Evolutionary conservation across 164 flowering plant species (phyloP), one percentile per base, ranked within the genome.

Genomic region (Brasenia schreberi): DNA sequence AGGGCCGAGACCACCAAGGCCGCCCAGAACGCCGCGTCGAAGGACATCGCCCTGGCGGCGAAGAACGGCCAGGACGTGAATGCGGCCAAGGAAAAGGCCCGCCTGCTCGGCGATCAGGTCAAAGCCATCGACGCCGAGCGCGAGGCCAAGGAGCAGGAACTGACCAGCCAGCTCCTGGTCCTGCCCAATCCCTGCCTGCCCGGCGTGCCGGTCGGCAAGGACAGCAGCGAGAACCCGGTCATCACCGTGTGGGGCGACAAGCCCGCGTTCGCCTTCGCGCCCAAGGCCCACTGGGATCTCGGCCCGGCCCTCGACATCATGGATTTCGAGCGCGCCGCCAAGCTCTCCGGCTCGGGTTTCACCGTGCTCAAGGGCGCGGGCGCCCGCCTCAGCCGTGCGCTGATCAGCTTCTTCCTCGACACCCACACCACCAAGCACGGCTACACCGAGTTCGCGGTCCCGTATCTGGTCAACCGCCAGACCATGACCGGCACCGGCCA

Each of bases 141-240:
- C 59, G 59, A 12, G 12, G 59, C 10, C 59, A 56, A 10, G 12
- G 12, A 56, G 59, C 12, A 10, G 12, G 12, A 12, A 10, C 59
- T 56, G 59, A 10, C 59, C 10, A 12, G 12, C 59, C 59, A 10
- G 59, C 10, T 56, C 12, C 59, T 56, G 59, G 59, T 10, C 59
- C 10, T 56, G 59, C 59, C 59, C 12, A 56, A 56, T 12, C 12
- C 12, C 59, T 10, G 12, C 12, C 59, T 10, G 12, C 12, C 10
- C 10, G 12, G 59, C 59, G 59, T 56, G 59, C 59, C 59, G 59
- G 59, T 56, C 59, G 59, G 59, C 59, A 56, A 56, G 12, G 59
- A 56, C 59, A 12, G 12, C 10, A 12, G 12, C 59, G 59, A 56
- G 12, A 56, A 56, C 59, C 12, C 12, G 12, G 59, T 10, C 12